Conservation (phyloP, 495 filamentous ascomycete genomes). For the Durotheca rogersii region DNA sequence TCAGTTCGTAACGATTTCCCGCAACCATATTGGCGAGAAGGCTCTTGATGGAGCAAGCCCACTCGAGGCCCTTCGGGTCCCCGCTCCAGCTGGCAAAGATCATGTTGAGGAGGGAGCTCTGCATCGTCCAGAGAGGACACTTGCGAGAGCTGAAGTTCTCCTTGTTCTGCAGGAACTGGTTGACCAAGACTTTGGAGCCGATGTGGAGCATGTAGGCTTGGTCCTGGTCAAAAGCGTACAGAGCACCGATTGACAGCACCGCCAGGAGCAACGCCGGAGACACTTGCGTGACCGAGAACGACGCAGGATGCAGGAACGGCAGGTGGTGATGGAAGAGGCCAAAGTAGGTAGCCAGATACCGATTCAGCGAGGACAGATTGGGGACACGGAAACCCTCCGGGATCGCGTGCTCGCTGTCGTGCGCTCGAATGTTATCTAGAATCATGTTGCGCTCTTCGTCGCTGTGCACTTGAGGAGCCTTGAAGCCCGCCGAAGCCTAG, state of each 20-base stretch:
- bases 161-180: conserved; percentile 95
- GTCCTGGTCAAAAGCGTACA: conserved; percentile 96
- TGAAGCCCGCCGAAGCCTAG: conserved; percentile 64
- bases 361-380: conserved; percentile 71
- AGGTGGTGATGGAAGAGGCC: conserved; percentile 95
- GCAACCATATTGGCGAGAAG: conserved; percentile 97
- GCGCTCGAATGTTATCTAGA: conserved; percentile 77
- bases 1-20: conserved; percentile 93
- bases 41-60: conserved; percentile 98
- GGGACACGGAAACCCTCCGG: conserved; percentile 89
- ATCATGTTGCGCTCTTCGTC: conserved; percentile 82
- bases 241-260: conserved; percentile 90
- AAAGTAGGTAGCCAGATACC: conserved; percentile 93
- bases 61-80: conserved; percentile 94
- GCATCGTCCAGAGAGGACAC: conserved; percentile 97
- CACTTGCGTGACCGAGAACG: conserved; percentile 76
- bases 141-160: conserved; percentile 99
- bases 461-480: conserved; percentile 64
- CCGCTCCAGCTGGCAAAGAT: conserved; percentile 99
- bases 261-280: conserved; percentile 83
- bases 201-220: conserved; percentile 96
- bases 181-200: conserved; percentile 93
- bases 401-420: conserved; percentile 78
- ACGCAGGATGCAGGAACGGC: conserved; percentile 92
- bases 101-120: conserved; percentile 95